phyloP scores from a whole-genome alignment of 371 early-diverging fungal genomes.

The Mortierella sp. region DNA sequence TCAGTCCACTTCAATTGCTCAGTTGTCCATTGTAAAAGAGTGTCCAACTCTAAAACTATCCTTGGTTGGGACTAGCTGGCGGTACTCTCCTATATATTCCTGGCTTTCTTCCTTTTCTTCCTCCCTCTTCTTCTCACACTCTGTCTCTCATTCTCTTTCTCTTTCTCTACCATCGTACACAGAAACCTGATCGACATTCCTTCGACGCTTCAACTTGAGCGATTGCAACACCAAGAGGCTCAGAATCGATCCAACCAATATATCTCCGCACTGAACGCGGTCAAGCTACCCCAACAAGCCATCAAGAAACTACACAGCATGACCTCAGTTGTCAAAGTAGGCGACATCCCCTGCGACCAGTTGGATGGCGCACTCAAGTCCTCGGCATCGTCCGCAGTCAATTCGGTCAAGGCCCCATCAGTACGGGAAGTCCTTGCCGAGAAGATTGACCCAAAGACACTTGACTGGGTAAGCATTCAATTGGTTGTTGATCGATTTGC shows the following conservation, averaged over 20 bases:
- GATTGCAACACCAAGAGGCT: slow-evolving; percentile 46
- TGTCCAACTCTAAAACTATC: not conserved
- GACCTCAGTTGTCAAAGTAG: slow-evolving; percentile 36
- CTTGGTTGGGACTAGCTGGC: not conserved
- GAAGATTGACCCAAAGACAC: slow-evolving; percentile 49
- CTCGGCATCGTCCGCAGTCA: slow-evolving; percentile 27
- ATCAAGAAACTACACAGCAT: slow-evolving; percentile 42
- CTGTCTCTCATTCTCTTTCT: slow-evolving; percentile 10
- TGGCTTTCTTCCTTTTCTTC: not conserved
- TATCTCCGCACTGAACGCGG: slow-evolving; percentile 42
- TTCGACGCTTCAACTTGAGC: slow-evolving; percentile 46
- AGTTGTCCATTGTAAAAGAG: not conserved
- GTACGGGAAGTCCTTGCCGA: slow-evolving; percentile 48
- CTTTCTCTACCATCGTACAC: not conserved
- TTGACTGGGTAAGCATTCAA: slow-evolving; percentile 44
- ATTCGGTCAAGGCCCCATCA: slow-evolving; percentile 41
- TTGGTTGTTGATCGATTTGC: not conserved
- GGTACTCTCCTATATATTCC: not conserved
- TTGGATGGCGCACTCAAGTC: slow-evolving; percentile 19
- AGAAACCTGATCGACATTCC: slow-evolving; percentile 53
- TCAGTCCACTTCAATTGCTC: not conserved
- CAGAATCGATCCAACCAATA: slow-evolving; percentile 48
- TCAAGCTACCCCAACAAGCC: slow-evolving; percentile 42
- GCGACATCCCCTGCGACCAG: slow-evolving; percentile 14
- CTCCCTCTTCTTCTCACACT: not conserved